These are phyloP conservation scores for Thermomucor indicae-seudaticae DNA, from an alignment of 371 early-diverging fungal genomes.

Conservation along the genomic window DNA sequence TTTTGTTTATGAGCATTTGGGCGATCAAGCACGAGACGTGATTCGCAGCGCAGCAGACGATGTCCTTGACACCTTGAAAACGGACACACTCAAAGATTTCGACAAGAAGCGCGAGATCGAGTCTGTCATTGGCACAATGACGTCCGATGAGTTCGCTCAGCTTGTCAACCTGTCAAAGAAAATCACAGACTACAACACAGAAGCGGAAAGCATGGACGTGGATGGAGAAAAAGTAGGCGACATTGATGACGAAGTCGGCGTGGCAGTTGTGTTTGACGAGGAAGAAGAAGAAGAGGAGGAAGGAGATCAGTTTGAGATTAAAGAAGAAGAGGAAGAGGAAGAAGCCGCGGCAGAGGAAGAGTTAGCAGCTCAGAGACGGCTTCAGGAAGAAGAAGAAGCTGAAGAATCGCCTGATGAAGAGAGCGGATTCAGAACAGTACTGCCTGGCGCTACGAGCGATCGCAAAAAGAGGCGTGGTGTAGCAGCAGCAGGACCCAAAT, in stretches of 20 bases:
- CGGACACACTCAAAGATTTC: slow-evolving; percentile 80
- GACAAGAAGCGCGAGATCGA: slow-evolving; percentile 88
- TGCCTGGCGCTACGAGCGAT: slow-evolving; percentile 39
- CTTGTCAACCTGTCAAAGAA: slow-evolving; percentile 89
- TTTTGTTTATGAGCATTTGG: slow-evolving; percentile 76
- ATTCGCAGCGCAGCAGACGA: slow-evolving; percentile 89
- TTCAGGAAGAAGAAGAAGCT: slow-evolving; percentile 23
- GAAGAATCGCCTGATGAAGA: slow-evolving; percentile 38
- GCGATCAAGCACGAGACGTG: slow-evolving; percentile 88
- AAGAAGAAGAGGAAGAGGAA: slow-evolving; percentile 48
- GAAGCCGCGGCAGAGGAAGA: slow-evolving; percentile 8
- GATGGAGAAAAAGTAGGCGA: slow-evolving; percentile 50
- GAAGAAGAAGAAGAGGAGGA: slow-evolving; percentile 59
- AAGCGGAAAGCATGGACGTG: slow-evolving; percentile 46
- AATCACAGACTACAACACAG: slow-evolving; percentile 81
- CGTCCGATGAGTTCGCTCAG: slow-evolving; percentile 79
- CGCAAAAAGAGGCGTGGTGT: slow-evolving; percentile 27
- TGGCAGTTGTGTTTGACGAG: slow-evolving; percentile 74
- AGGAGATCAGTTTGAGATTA: slow-evolving; percentile 59
- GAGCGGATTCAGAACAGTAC: slow-evolving; percentile 51
- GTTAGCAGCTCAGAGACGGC: slow-evolving; percentile 1
- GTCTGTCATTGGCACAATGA: slow-evolving; percentile 59
- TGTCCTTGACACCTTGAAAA: slow-evolving; percentile 80
- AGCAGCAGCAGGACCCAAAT: slow-evolving; percentile 16
- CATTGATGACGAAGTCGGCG: slow-evolving; percentile 73